phyloP scores from a whole-genome alignment of 306 rosid genomes.

The Styphnolobium japonicum region DNA sequence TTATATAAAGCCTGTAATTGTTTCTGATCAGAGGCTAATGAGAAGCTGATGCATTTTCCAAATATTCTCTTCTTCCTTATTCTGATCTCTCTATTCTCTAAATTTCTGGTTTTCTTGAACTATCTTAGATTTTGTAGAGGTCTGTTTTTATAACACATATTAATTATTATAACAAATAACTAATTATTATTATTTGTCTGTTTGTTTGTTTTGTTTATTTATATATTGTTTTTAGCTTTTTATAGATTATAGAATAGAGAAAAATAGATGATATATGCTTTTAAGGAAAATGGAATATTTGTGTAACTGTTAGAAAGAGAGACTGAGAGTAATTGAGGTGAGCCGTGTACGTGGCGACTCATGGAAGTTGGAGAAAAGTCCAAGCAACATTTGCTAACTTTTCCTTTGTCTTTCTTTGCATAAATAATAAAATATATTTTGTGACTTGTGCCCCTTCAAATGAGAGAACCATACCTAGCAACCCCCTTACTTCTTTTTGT shows the following conservation, averaged over 20 bases:
- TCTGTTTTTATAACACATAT: too few relatives aligned
- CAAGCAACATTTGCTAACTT: constrained; percentile 25
- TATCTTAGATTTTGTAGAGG: too few relatives aligned
- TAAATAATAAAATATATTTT: not conserved
- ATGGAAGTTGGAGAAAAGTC: constrained; percentile 36
- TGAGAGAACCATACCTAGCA: constrained; percentile 18
- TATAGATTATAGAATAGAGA: constrained; percentile 11
- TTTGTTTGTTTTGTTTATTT: not conserved
- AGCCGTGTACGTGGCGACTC: constrained; percentile 40
- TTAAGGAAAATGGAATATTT: constrained; percentile 35
- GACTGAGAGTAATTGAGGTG: not conserved
- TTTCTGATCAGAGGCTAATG: too few relatives aligned
- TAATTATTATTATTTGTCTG: too few relatives aligned
- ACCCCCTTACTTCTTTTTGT: not conserved
- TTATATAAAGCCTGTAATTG: too few relatives aligned
- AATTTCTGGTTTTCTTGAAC: too few relatives aligned
- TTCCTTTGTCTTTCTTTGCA: not conserved
- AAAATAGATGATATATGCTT: constrained; percentile 30
- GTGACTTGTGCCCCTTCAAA: not conserved
- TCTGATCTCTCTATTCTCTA: too few relatives aligned
- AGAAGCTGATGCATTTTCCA: too few relatives aligned
- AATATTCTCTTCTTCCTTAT: too few relatives aligned
- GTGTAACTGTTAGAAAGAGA: too few relatives aligned
- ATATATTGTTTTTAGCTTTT: constrained; percentile 11
- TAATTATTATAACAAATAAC: too few relatives aligned